Base-by-base conservation (phyloP, 306 rosid genomes). In the Neltuma alba region DNA sequence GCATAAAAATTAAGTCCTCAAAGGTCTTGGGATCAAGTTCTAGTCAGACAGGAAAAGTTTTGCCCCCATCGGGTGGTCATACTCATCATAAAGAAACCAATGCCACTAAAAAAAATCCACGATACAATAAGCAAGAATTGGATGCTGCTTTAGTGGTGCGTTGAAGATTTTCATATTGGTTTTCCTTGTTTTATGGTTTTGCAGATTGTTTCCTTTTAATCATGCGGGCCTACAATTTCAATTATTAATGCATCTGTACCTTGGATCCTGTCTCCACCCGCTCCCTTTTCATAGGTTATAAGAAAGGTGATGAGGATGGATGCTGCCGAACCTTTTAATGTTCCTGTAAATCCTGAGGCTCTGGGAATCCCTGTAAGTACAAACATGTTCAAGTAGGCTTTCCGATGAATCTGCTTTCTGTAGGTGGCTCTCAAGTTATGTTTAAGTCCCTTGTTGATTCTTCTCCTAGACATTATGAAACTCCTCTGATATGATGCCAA, bases 241-340 rank as follows among this genome's bases (percentile, higher is more conserved):
- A 41, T 12, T 75, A 23, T 66, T 48, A 60, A 48, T 71, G 27
- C 76, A 33, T 62, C 72, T 25, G 10, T 27, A 57, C 50, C n/a
- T 42, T 25, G 60, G 30, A 70, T 83, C 38, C 50, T 76, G 60
- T 63, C 30, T 60, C 74, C 52, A 9, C 77, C 70, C 18, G 21
- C 70, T 54, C 76, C 70, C 62, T 67, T 67, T 82, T 67, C 77
- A 44, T 80, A 95, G 98, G 84, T 95, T 58, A 83, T 95, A 80
- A 91, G 90, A 88, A 95, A 95, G 90, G 88, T 95, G 60, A 95
- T 92, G 98, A 92, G 91, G 83, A 95, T 95, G 99, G 99, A 91
- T 77, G 96, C 99, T 33, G 94, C 99, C 20, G 98, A 95, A 45
- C 99, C 98, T 72, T 90, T 95, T 79, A 95, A 95, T 89, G 94